phyloP scores from a whole-genome alignment of 2,329 filamentous ascomycete genomes.

The Trichophyton simii region DNA sequence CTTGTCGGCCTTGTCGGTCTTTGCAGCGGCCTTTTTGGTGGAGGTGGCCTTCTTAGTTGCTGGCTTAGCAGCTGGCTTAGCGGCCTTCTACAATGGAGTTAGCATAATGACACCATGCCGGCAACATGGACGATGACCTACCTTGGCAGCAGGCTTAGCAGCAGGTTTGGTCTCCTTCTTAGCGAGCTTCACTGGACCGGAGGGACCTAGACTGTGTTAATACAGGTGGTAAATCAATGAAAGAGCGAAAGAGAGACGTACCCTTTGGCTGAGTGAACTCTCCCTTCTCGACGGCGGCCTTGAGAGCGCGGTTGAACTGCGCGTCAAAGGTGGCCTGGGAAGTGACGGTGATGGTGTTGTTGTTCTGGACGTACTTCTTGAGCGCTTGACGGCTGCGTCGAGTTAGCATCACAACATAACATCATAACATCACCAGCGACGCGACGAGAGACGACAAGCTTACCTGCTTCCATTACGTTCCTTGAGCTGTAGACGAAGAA shows the following conservation, averaged over 20 bases:
- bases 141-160: constrained; percentile 27
- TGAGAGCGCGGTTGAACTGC: constrained; percentile 77
- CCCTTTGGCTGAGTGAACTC: constrained; percentile 86
- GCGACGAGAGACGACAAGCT: constrained; percentile 25
- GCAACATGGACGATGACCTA: background rate
- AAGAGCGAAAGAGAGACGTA: constrained; percentile 32
- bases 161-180: constrained; percentile 51
- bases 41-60: constrained; percentile 18
- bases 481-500: constrained; percentile 45
- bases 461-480: constrained; percentile 59
- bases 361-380: constrained; percentile 62
- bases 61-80: constrained; percentile 24
- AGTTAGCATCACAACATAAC: constrained; percentile 10
- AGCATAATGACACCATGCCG: background rate
- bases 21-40: constrained; percentile 20
- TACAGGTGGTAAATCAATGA: background rate
- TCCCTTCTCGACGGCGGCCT: constrained; percentile 71
- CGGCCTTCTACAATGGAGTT: constrained; percentile 5
- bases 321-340: constrained; percentile 50
- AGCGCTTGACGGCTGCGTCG: constrained; percentile 52
- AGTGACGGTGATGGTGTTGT: constrained; percentile 45
- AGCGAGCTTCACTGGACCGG: constrained; percentile 81
- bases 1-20: constrained; percentile 16
- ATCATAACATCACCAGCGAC: constrained; percentile 7
- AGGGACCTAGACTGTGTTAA: constrained; percentile 49